phyloP scores from a whole-genome alignment of 352 stramenopile species.

The Phytophthora europaea region DNA sequence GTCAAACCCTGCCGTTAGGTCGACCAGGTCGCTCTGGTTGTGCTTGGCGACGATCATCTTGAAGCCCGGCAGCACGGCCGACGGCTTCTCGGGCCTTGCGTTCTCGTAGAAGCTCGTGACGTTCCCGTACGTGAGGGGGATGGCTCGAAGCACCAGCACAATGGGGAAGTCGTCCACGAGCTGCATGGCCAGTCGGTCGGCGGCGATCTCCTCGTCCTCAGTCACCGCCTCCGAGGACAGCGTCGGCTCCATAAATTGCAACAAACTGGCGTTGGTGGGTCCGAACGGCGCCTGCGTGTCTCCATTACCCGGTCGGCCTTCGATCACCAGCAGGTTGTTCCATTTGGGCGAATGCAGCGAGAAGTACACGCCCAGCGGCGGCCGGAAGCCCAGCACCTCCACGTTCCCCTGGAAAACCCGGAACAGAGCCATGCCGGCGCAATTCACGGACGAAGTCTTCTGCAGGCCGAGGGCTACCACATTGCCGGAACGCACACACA shows the following conservation, averaged over 20 bases:
- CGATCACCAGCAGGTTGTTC: constrained; percentile 77
- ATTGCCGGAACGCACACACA: constrained; percentile 65
- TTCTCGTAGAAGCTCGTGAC: constrained; percentile 83
- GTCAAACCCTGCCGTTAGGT: constrained; percentile 30
- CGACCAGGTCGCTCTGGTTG: constrained; percentile 37
- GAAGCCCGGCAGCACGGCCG: constrained; percentile 79
- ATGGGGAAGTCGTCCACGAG: constrained; percentile 72
- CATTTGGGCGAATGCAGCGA: constrained; percentile 87
- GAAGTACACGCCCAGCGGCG: constrained; percentile 80
- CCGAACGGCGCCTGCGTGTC: constrained; percentile 67
- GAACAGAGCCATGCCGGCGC: constrained; percentile 80
- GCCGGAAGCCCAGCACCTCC: constrained; percentile 75
- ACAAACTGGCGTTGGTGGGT: constrained; percentile 51
- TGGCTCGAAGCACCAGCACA: constrained; percentile 76
- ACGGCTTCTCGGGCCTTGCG: constrained; percentile 23
- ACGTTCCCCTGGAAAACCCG: constrained; percentile 86
- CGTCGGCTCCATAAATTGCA: constrained; percentile 57
- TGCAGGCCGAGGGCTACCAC: constrained; percentile 78
- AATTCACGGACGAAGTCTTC: constrained; percentile 56
- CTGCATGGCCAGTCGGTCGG: constrained; percentile 70
- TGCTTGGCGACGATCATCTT: constrained; percentile 81
- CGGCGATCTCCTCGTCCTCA: constrained; percentile 79
- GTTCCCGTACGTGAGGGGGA: constrained; percentile 78
- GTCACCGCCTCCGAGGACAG: constrained; percentile 39
- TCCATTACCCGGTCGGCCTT: constrained; percentile 40